These are phyloP conservation scores for Achaetomium macrosporum DNA, from an alignment of 2,329 filamentous ascomycete genomes.

Conservation along the genomic window DNA sequence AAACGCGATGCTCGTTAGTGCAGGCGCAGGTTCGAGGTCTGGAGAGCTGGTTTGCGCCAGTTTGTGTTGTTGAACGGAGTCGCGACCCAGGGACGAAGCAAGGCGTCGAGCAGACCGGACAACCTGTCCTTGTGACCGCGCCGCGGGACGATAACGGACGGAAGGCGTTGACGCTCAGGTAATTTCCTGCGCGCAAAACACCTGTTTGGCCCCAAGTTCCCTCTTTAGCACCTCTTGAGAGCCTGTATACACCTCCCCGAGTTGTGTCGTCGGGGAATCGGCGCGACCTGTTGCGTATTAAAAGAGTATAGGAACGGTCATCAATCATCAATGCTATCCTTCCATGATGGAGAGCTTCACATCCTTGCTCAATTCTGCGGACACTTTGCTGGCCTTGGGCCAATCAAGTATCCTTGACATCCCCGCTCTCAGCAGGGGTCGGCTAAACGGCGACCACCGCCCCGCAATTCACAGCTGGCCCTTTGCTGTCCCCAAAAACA, in stretches of 20 bases:
- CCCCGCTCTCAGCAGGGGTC: not conserved
- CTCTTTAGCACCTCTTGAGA: not conserved
- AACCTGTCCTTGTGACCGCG: constrained; percentile 15
- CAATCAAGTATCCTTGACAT: not conserved
- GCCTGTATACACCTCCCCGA: not conserved
- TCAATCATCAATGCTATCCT: constrained; percentile 3
- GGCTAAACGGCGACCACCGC: constrained; percentile 1
- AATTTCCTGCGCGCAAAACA: not conserved
- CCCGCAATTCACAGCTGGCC: not conserved
- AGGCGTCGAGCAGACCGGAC: not conserved
- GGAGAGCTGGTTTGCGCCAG: too few relatives aligned
- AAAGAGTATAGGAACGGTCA: not conserved
- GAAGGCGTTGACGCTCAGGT: not conserved
- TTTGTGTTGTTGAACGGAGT: not conserved
- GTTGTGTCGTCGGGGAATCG: not conserved
- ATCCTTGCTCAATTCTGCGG: constrained; percentile 9
- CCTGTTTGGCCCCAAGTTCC: not conserved
- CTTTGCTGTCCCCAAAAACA: not conserved
- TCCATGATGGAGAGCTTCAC: not conserved
- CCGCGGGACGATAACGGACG: not conserved
- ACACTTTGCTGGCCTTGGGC: constrained; percentile 9
- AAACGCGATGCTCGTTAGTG: not conserved
- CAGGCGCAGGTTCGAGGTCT: not conserved
- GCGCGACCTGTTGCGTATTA: not conserved
- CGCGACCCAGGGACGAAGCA: not conserved